Conservation (phyloP, 2,329 filamentous ascomycete species). For the Colletotrichum sojae region DNA sequence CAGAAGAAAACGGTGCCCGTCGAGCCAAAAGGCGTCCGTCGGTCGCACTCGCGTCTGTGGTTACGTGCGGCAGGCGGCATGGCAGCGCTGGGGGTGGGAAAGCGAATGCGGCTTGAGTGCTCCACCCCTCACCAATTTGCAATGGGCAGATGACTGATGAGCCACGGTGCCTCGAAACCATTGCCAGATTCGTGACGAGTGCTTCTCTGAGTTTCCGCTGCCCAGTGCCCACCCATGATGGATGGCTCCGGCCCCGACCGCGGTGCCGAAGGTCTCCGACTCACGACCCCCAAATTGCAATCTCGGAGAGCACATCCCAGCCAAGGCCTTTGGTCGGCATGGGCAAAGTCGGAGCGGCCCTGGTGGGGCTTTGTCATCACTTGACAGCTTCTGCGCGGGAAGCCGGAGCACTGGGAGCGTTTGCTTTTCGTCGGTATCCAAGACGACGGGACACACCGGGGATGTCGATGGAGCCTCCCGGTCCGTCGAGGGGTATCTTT, state of each 20-base stretch:
- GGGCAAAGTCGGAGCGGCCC: conserved; percentile 24
- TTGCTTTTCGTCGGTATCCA: conserved; percentile 29
- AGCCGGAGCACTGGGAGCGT: conserved; percentile 1
- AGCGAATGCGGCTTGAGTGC: conserved; percentile 7
- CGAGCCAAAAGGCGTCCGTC: conserved; percentile 16
- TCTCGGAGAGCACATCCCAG: conserved; percentile 19
- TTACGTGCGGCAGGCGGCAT: conserved; percentile 12
- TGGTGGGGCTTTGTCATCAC: conserved; percentile 24
- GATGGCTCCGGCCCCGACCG: conserved; percentile 17
- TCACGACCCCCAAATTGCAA: background rate
- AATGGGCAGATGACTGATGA: conserved; percentile 32
- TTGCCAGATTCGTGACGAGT: conserved; percentile 6
- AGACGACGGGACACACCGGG: conserved; percentile 27
- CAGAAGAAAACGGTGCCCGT: conserved; percentile 9
- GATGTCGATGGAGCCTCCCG: background rate
- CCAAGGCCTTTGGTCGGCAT: conserved; percentile 27
- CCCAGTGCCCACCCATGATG: too few species aligned
- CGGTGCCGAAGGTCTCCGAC: conserved; percentile 36
- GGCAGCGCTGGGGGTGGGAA: conserved; percentile 5
- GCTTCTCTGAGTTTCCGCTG: conserved; percentile 21
- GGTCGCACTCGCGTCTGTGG: conserved; percentile 6
- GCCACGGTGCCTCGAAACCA: conserved; percentile 13
- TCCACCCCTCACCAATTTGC: background rate
- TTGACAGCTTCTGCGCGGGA: conserved; percentile 20
- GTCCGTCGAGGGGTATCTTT: conserved; percentile 1